A percentile compares a stretch with the other conserved stretches of the same genome.
phyloP scores from a whole-genome alignment of 768 basidiomycete species.

The Cubamyces lactineus region DNA sequence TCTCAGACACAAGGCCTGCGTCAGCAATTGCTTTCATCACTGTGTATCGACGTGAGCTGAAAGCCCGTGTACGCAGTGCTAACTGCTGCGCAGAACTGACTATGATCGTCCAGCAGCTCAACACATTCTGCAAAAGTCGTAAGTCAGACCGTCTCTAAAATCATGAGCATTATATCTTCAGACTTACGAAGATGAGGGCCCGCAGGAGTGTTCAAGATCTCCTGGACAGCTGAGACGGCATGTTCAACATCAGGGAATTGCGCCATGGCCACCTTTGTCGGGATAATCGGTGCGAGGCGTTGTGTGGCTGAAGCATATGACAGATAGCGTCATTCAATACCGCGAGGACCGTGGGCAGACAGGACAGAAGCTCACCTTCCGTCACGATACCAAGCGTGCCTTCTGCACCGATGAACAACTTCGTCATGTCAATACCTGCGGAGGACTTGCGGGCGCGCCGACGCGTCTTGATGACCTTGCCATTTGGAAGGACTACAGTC shows the following conservation, averaged over 20 bases:
- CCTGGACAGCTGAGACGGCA: slow-evolving; percentile 82
- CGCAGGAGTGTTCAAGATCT: slow-evolving; percentile 63
- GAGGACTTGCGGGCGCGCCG: slow-evolving; percentile 80
- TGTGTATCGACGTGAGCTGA: slow-evolving; percentile 26
- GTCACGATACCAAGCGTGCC: slow-evolving; percentile 91
- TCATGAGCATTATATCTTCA: not conserved
- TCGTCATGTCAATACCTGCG: slow-evolving; percentile 86
- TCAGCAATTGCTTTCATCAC: slow-evolving; percentile 79
- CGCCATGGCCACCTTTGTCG: slow-evolving; percentile 86
- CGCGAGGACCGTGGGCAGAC: not conserved
- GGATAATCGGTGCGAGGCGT: slow-evolving; percentile 76
- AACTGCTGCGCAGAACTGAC: slow-evolving; percentile 11
- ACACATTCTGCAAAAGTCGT: slow-evolving; percentile 69
- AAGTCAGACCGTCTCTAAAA: not conserved
- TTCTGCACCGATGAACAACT: slow-evolving; percentile 89
- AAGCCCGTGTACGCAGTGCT: not conserved
- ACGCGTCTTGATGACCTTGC: slow-evolving; percentile 87
- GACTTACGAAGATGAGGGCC: slow-evolving; percentile 71
- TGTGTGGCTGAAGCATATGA: slow-evolving; percentile 63
- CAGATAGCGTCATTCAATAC: not conserved
- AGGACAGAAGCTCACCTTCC: slow-evolving; percentile 53
- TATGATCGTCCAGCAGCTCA: slow-evolving; percentile 69
- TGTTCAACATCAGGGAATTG: slow-evolving; percentile 80
- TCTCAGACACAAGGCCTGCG: slow-evolving; percentile 58
- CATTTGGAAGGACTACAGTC: slow-evolving; percentile 85